A percentile compares a stretch with the other conserved stretches of the same genome.
phyloP scores from a whole-genome alignment of 1,284 basidiomycete species.

The Malassezia pachydermatis region DNA sequence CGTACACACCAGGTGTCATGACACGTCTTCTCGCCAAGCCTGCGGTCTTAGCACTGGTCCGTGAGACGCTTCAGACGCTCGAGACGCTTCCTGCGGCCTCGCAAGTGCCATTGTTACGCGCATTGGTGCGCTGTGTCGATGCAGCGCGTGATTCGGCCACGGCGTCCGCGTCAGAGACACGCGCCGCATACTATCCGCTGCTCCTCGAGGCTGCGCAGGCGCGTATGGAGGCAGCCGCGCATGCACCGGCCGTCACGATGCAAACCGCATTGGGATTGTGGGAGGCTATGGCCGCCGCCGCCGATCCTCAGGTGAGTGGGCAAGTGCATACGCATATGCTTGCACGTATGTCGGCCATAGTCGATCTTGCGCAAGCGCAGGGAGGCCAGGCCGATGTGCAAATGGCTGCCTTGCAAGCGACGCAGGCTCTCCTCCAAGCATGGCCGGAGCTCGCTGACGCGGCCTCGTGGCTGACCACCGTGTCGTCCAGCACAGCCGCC shows the following conservation, averaged over 20 bases:
- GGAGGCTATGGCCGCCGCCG: constrained; percentile 1
- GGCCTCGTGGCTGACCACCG: background rate
- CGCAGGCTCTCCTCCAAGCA: constrained; percentile 15
- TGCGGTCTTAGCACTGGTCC: constrained; percentile 28
- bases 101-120: constrained; percentile 30
- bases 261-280: constrained; percentile 9
- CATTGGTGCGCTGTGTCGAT: constrained; percentile 36
- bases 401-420: constrained; percentile 14
- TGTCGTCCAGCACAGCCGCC: background rate
- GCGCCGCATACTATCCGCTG: constrained; percentile 21
- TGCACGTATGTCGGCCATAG: constrained; percentile 5
- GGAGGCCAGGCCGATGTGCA: constrained; percentile 4
- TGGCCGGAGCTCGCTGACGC: background rate
- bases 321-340: constrained; percentile 7
- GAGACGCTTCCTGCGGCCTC: constrained; percentile 32
- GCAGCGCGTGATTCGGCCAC: constrained; percentile 18
- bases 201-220: constrained; percentile 17
- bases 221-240: constrained; percentile 4
- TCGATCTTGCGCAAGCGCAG: background rate
- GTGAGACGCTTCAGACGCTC: constrained; percentile 19
- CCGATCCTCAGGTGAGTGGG: constrained; percentile 5
- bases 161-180: constrained; percentile 9
- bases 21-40: constrained; percentile 23
- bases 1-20: constrained; percentile 29
- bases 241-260: constrained; percentile 2